These are phyloP conservation scores for Juglanconis sp. DNA, from an alignment of 2,329 filamentous ascomycete genomes.

Conservation along the genomic window DNA sequence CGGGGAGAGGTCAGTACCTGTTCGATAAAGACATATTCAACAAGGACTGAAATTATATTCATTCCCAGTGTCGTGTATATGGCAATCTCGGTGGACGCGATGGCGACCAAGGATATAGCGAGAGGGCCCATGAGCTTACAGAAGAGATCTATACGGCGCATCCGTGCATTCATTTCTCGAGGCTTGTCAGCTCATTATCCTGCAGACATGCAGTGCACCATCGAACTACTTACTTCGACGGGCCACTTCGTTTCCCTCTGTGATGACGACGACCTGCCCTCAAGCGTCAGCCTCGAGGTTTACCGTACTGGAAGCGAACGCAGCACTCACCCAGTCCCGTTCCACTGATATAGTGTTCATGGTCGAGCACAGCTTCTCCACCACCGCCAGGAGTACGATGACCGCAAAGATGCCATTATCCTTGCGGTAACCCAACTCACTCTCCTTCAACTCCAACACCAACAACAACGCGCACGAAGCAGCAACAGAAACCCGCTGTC, in stretches of 20 bases:
- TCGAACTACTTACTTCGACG: conserved; percentile 19
- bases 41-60: conserved; percentile 42
- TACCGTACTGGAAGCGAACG: no score
- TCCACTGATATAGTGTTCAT: conserved; percentile 68
- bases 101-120: conserved; percentile 46
- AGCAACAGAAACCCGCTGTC: conserved; percentile 43
- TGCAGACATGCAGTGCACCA: no score
- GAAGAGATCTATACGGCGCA: conserved; percentile 56
- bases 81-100: conserved; percentile 41
- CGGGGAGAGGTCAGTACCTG: conserved; percentile 26
- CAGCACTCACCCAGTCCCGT: conserved; percentile 58
- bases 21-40: conserved; percentile 50
- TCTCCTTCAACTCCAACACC: conserved; percentile 24
- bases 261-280: conserved; percentile 44
- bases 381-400: conserved; percentile 54
- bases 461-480: conserved; percentile 46
- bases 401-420: conserved; percentile 29
- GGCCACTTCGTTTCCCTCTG: conserved; percentile 34
- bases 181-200: neutral
- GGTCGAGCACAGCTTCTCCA: conserved; percentile 62
- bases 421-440: conserved; percentile 28
- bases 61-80: conserved; percentile 45
- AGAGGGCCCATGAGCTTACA: conserved; percentile 56
- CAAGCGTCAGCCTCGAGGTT: neutral
- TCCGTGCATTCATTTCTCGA: conserved; percentile 46